These are phyloP conservation scores for Sporothrix sp. DNA, from an alignment of 2,329 filamentous ascomycete species.

Conservation along the genomic window DNA sequence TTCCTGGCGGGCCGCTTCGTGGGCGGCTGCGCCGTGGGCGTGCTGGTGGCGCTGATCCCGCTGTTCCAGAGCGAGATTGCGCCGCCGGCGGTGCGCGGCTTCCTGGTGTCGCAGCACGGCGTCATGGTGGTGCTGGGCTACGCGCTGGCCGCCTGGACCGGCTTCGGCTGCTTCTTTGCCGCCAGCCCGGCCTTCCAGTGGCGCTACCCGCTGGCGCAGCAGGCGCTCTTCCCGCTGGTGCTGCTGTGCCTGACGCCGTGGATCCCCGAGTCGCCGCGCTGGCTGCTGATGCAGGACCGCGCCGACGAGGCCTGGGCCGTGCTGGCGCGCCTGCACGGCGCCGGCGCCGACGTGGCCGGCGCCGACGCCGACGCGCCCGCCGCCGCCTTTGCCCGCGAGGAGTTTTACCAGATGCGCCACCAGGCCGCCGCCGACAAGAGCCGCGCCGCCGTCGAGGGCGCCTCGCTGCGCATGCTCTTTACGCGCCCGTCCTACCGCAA, in stretches of 20 bases:
- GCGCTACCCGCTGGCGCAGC: slow-evolving; percentile 35
- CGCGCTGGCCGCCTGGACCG: slow-evolving; percentile 21
- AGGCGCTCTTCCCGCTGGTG: slow-evolving; percentile 30
- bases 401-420: slow-evolving; percentile 3
- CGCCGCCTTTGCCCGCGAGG: not conserved
- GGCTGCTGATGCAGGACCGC: slow-evolving; percentile 5
- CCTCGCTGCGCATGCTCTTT: not conserved
- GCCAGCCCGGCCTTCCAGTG: slow-evolving; percentile 28
- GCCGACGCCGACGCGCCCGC: not conserved
- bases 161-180: slow-evolving; percentile 29
- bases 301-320: slow-evolving; percentile 5
- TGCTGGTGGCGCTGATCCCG: slow-evolving; percentile 18
- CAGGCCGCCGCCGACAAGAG: slow-evolving; percentile 2
- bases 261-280: slow-evolving; percentile 11
- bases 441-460: not conserved
- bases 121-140: not conserved
- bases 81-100: slow-evolving; percentile 19
- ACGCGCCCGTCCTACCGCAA: not conserved
- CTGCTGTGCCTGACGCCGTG: slow-evolving; percentile 19
- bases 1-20: slow-evolving; percentile 26
- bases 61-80: slow-evolving; percentile 28
- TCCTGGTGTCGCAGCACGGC: slow-evolving; percentile 24
- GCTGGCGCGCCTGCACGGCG: not conserved
- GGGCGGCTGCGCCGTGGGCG: slow-evolving; percentile 32
- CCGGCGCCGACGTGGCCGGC: not conserved